Evolutionary conservation across 176 grass and related monocot species (phyloP), one percentile per base, ranked within the genome.

Genomic region (Carex myosuroides): DNA sequence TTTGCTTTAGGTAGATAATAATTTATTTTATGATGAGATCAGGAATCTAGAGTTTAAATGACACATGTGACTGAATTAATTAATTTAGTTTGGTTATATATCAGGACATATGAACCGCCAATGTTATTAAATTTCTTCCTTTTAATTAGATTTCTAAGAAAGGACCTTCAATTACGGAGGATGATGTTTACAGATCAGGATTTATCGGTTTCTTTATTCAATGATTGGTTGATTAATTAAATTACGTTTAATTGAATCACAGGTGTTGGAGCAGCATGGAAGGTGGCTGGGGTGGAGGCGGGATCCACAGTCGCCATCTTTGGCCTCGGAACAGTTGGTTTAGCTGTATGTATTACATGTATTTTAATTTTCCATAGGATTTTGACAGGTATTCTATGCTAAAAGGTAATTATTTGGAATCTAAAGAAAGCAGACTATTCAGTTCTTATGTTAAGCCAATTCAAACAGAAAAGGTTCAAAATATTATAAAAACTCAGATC

Each of bases 211-310:
- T 81, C 62, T 81, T 81, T 63, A 4, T 3, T 39, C 6, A 61
- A 8, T 20, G 16, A 84, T 60, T 65, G n/a, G 33, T 17, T 39
- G 33, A 80, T 60, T 60, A 58, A 32, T 59, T 58, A 58, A 58
- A 58, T 58, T 55, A 16, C n/a, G 1, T 62, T 50, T 71, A 5
- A 81, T 60, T 26, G 29, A 1, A 54, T 5, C 46, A 54, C 85
- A 92, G 92, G 92, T 39, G 71, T 94, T 8, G 94, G 89, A 26
- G 94, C 87, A 18, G 90, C 94, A 18, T 94, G 92, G 94, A 94
- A 83, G 81, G 3, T 74, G 61, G 94, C 90, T 29, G 85, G 71
- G 21, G 90, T 97, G 66, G 78, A 94, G 14, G 13, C 80, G 9
- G 87, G 90, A 7, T 91, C 94, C 0, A 86, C 94, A 0, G 90